Evolutionary conservation across 148 eudicot species (phyloP).

Genomic region (Tetragonia tetragonoides): DNA sequence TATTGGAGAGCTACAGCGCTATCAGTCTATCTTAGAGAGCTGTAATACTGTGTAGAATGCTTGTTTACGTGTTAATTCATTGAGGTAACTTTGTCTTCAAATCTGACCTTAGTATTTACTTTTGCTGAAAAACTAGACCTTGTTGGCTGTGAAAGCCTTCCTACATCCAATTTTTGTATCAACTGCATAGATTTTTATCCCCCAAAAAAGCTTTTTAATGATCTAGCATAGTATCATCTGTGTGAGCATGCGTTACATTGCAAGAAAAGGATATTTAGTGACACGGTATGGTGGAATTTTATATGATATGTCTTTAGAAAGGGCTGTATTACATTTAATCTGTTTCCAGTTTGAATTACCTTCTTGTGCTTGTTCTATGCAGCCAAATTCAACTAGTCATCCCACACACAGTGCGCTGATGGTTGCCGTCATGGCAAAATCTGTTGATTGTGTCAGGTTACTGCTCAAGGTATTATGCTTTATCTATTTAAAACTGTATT

Average conservation of each 20-base stretch:
- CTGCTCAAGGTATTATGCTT: slow-evolving; percentile 20
- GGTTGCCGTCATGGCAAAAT: not conserved
- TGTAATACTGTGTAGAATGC: no score
- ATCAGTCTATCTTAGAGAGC: no score
- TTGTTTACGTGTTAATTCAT: no score
- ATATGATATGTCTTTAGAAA: not conserved
- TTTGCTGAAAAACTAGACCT: no score
- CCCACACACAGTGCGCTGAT: slow-evolving; percentile 1
- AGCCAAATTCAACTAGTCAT: slow-evolving; percentile 8
- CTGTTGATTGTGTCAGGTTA: slow-evolving; percentile 14
- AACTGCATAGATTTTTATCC: no score
- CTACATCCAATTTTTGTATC: no score
- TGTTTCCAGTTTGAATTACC: not conserved
- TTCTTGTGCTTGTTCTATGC: not conserved
- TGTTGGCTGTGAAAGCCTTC: no score
- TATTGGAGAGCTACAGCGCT: no score
- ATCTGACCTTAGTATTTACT: no score
- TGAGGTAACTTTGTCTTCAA: no score
- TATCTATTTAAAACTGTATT: not conserved
- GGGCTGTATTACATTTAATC: not conserved
- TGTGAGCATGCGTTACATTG: not conserved
- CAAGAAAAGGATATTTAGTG: not conserved
- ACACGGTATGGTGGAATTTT: not conserved
- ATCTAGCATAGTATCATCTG: not conserved
- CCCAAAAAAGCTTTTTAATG: not conserved